Base-by-base conservation (phyloP, 352 stramenopile genomes). In the Globisporangium takayamanum region DNA sequence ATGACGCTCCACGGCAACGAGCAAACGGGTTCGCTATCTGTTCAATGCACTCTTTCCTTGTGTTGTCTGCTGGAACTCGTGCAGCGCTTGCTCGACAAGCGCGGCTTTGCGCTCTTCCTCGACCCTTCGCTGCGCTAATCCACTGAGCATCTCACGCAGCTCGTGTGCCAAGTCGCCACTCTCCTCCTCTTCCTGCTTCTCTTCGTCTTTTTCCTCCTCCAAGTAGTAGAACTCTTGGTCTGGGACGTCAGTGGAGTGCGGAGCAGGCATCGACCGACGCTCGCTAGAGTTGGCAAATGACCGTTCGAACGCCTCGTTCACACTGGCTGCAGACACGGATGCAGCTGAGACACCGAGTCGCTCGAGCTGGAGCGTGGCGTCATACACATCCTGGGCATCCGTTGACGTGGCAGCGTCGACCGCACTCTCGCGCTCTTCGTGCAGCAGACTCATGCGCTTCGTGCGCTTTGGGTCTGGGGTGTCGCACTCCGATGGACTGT, bases 51-150 rank as follows among this genome's bases (percentile, higher is more conserved):
- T 45, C 16, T 8, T 37, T 4, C 5, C 63, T 5, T 82, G 66
- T 26, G 80, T 66, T n/a, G 74, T 57, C 47, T 77, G 68, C 28
- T 86, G 66, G 50, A 84, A 90, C 8, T 81, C 63, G 25, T 67
- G 62, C 10, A 92, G 64, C 41, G 76, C 82, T 14, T 83, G 57
- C 50, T 86, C 66, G 33, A 72, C 72, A 5, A 59, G 61, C 8
- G 63, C 62, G 0, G 78, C 80, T 53, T 89, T 90, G 48, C 73
- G 54, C 47, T 92, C 80, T 61, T 90, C 74, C 62, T 85, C 57
- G 49, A 83, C 82, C 28, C 83, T 70, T 52, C 74, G 80, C 28
- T 76, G 57, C 57, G 84, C 64, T 50, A 92, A 76, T 15, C 63
- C 63, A 45, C 72, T 72, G 3, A 92, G 70, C 68, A 92, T 80